Evolutionary conservation across 208 protist genomes (phyloP), one percentile per base, ranked within the genome.

Genomic region (Acanthamoeba sp.): DNA sequence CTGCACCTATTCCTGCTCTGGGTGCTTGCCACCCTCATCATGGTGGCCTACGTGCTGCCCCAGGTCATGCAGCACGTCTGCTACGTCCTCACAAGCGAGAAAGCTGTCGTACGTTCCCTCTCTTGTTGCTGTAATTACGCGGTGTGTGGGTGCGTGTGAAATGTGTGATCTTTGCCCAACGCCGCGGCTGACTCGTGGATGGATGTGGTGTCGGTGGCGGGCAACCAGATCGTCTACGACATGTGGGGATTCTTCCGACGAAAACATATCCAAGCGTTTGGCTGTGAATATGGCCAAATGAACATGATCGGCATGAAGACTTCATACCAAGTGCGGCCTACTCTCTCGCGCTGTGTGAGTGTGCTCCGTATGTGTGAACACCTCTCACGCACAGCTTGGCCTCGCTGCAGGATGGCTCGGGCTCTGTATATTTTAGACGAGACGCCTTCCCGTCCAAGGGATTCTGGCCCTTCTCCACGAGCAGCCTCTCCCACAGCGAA

Each of bases 291-390:
- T n/a, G 80, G 80, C 16, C 80, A 89, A n/a, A 89, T 89, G 80
- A 89, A 89, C 80, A 89, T 89, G 80, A 89, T 89, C n/a, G 80
- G 52, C 42, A 89, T 89, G 80, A 89, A 89, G 52, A 38, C 80
- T 62, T 89, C 80, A 50, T 42, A 62, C 32, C 52, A 34, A 18
- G 80, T 89, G 18, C 36, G 9, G 12, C 18, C 12, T 20, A 7
- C 69, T 89, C 78, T 32, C 59, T 4, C 29, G 52, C 10, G 12
- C 24, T 22, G 34, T 59, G 9, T 89, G 78, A 9, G 12, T 64
- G 20, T 48, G 27, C 69, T 7, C 36, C 69, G 34, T 69, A 22
- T 80, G 12, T 4, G 9, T 48, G 16, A 10, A 45, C 38, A 87
- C 78, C 69, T 80, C 24, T 80, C 24, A 80, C n/a, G 36, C n/a